Evolutionary conservation across 805 yeast genomes (phyloP).

Genomic region (Ascoidea tarda): DNA sequence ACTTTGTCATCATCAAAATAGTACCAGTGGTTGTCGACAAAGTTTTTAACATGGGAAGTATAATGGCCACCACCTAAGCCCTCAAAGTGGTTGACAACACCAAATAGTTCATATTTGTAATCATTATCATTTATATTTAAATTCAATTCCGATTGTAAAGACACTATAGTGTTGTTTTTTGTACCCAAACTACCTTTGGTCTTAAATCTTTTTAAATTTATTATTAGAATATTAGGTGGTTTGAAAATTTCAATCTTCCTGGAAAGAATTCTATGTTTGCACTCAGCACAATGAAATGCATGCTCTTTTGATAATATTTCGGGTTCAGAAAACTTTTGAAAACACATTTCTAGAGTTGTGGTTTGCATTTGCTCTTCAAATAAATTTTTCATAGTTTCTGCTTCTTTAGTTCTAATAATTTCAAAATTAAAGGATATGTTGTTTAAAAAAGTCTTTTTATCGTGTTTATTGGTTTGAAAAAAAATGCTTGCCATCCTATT

Average conservation of each 20-base stretch:
- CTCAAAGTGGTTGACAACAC: constrained; percentile 92
- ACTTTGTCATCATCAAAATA: constrained; percentile 83
- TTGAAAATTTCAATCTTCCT: constrained; percentile 87
- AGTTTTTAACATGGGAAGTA: constrained; percentile 78
- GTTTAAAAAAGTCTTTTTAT: constrained; percentile 28
- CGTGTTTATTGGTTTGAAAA: constrained; percentile 32
- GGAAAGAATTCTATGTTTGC: constrained; percentile 82
- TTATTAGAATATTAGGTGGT: constrained; percentile 81
- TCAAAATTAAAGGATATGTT: constrained; percentile 45
- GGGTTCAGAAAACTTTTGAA: constrained; percentile 59
- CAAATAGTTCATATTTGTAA: constrained; percentile 68
- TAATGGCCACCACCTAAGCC: constrained; percentile 97
- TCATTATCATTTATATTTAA: constrained; percentile 13
- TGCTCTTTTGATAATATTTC: constrained; percentile 83
- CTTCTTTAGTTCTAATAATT: constrained; percentile 37
- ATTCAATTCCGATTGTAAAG: constrained; percentile 46
- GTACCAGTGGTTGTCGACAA: constrained; percentile 70
- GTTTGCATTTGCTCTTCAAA: constrained; percentile 18
- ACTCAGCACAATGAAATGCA: constrained; percentile 85
- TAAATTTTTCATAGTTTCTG: constrained; percentile 23
- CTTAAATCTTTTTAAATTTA: constrained; percentile 84
- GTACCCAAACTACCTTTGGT: constrained; percentile 77
- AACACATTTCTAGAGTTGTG: constrained; percentile 59
- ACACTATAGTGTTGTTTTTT: constrained; percentile 77
- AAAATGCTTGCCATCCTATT: constrained; percentile 30